Base-by-base conservation (phyloP, 352 stramenopile species). In the Phytopythium delawarense region DNA sequence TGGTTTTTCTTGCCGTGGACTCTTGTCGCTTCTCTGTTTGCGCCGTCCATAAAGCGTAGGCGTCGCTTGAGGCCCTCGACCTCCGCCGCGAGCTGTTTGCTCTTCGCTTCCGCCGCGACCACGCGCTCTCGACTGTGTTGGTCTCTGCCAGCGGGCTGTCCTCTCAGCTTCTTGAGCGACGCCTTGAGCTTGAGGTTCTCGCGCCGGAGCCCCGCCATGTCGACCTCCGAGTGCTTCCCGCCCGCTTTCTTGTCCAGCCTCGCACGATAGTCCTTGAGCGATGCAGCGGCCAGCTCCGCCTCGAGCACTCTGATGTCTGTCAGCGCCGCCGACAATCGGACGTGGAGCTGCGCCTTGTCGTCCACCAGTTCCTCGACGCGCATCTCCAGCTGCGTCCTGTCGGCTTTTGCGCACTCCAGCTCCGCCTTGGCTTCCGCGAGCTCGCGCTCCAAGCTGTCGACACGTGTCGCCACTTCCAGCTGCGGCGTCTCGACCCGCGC, bases 111-210 rank as follows among this genome's bases (percentile, higher is more conserved):
- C 3, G 48, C 28, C 25, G 48, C 48, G 15, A 39, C 28, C 25
- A 39, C 9, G 25, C 48, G 48, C 48, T 54, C 25, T 3, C 16
- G 48, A 23, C 28, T 35, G 28, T 15, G 4, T 16, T 54, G 48
- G 25, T 54, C 13, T 16, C 28, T 25, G 2, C 16, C 21, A 4
- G 25, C 2, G 4, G 25, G 7, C 21, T 54, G 48, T 2, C 11
- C 48, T 37, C 18, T n/a, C 12, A 54, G 23, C 28, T 39, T 54
- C 25, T 54, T 54, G 13, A 23, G 0, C 0, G 7, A 25, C 48
- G 48, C 48, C 15, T 39, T 54, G 48, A 54, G 48, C 28, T 20
- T 37, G 48, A 30, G 25, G 28, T 37, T 54, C 28, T 54, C 48
- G 25, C 48, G 48, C 48, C 48, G 25, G 16, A 54, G 28, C 2